These are phyloP conservation scores for Entamoeba moshkovskii DNA, from an alignment of 208 protist genomes.

Conservation along the genomic window DNA sequence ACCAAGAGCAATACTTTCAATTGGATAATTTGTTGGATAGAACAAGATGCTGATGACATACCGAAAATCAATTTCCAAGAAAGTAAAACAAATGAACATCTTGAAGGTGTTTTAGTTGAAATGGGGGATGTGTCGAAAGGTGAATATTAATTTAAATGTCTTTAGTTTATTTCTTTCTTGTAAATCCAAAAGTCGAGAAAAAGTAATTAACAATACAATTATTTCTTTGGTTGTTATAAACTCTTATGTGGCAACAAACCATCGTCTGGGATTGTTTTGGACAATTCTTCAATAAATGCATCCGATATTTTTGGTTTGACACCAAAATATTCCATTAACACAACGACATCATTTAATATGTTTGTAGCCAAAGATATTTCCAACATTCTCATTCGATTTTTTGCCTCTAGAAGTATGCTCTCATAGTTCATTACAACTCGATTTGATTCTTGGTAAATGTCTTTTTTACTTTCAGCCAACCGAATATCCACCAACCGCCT, in stretches of 20 bases:
- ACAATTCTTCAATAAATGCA: background rate
- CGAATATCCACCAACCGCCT: background rate
- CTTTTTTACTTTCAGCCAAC: background rate
- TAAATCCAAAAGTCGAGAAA: too few relatives aligned
- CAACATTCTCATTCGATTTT: background rate
- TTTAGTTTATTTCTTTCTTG: too few relatives aligned
- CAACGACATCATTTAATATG: background rate
- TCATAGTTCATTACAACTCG: background rate
- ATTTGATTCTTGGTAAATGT: background rate
- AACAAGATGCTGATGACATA: background rate
- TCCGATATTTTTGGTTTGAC: background rate
- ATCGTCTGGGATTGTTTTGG: background rate
- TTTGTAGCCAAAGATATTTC: background rate
- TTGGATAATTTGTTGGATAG: background rate
- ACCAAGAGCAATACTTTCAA: background rate
- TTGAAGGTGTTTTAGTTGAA: background rate
- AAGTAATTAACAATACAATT: too few relatives aligned
- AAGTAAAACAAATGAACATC: background rate
- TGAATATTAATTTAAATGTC: too few relatives aligned
- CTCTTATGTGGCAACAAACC: background rate
- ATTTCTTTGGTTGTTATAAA: too few relatives aligned
- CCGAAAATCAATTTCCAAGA: background rate
- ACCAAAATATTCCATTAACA: background rate
- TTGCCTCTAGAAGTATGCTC: background rate
- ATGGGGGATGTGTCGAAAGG: background rate